Evolutionary conservation across 1,139 yeast species (phyloP).

Genomic region (Schizosaccharomyces versatilis): DNA sequence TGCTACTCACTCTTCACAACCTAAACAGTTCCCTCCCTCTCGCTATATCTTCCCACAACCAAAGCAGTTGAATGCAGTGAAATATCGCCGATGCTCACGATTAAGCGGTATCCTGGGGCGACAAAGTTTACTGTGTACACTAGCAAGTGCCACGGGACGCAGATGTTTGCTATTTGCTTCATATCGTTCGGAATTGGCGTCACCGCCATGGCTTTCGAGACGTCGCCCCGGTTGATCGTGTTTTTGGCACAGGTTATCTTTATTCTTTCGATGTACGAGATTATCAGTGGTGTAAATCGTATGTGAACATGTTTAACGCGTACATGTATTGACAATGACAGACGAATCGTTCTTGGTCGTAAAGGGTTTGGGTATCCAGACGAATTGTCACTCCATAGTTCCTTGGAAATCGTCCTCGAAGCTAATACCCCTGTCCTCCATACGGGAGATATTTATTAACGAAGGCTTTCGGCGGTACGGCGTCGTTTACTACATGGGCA

Average conservation of each 20-base stretch:
- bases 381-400: constrained; percentile 8
- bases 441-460: constrained; percentile 12
- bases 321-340: background rate
- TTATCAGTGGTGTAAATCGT: constrained; percentile 1
- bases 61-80: too few relatives aligned
- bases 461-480: constrained; percentile 12
- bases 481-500: constrained; percentile 12
- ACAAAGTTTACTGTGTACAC: background rate
- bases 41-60: too few relatives aligned
- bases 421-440: constrained; percentile 11
- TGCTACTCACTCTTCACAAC: too few relatives aligned
- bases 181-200: background rate
- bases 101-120: constrained; percentile 1
- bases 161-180: constrained; percentile 1
- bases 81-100: background rate
- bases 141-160: constrained; percentile 1
- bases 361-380: constrained; percentile 12
- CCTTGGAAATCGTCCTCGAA: constrained; percentile 7
- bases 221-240: background rate
- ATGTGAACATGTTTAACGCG: background rate
- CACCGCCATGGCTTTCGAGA: background rate
- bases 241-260: background rate
- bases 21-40: too few relatives aligned
- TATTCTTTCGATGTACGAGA: background rate
- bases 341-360: constrained; percentile 12